Conservation (phyloP, 1,284 basidiomycete genomes). For the Cutaneotrichosporon mucoides region DNA sequence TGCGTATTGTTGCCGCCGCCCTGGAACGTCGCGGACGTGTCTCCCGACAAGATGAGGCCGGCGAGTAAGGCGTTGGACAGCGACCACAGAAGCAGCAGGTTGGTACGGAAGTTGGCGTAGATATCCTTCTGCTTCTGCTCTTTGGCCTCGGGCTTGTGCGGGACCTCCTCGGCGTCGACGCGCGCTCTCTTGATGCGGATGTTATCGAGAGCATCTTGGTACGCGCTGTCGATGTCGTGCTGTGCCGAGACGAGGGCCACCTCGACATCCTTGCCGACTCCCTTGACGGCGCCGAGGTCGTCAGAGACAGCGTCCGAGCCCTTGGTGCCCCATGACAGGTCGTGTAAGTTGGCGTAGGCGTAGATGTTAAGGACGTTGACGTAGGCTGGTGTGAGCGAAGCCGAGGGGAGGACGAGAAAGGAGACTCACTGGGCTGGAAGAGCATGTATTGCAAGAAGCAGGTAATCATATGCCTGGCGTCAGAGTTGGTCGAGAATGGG, state of each 20-base stretch:
- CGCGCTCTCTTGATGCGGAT: constrained; percentile 51
- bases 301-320: constrained; percentile 62
- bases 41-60: constrained; percentile 77
- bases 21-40: constrained; percentile 62
- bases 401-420: no score
- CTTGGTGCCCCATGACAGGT: constrained; percentile 83
- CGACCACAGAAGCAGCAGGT: constrained; percentile 45
- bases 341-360: constrained; percentile 57
- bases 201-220: constrained; percentile 82
- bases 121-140: constrained; percentile 79
- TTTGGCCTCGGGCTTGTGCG: constrained; percentile 52
- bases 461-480: constrained; percentile 65
- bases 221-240: constrained; percentile 80
- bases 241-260: constrained; percentile 81
- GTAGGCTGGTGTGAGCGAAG: constrained; percentile 13
- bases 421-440: constrained; percentile 52
- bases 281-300: constrained; percentile 70
- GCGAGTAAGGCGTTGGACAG: constrained; percentile 63
- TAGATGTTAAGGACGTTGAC: constrained; percentile 21
- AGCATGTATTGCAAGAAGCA: constrained; percentile 86
- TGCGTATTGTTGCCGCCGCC: constrained; percentile 53
- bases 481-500: not conserved
- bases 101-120: constrained; percentile 80
- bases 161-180: constrained; percentile 29
- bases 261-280: constrained; percentile 68